phyloP scores from a whole-genome alignment of 2,329 filamentous ascomycete genomes.

The Neoscytalidium dimidiatum region DNA sequence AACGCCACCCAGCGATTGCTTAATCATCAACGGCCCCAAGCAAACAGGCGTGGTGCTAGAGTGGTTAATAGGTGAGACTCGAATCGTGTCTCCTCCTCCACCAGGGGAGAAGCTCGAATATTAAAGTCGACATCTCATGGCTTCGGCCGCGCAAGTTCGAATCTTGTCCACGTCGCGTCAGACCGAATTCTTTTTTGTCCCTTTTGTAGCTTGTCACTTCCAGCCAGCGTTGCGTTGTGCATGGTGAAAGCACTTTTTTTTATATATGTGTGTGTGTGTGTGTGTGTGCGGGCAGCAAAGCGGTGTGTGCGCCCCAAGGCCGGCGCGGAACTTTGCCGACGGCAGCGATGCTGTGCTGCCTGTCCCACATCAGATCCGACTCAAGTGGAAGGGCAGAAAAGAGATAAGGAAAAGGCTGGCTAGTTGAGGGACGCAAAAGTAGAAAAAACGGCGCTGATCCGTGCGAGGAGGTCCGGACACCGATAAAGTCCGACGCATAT shows the following conservation, averaged over 20 bases:
- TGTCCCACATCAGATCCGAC: too few relatives aligned
- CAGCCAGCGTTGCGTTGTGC: background rate
- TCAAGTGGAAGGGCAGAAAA: too few relatives aligned
- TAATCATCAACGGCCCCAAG: background rate
- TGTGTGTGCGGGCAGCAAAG: background rate
- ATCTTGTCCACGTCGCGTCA: constrained; percentile 22
- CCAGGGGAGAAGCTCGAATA: too few relatives aligned
- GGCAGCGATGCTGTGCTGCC: too few relatives aligned
- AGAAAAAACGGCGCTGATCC: too few relatives aligned
- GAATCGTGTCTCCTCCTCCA: constrained; percentile 6
- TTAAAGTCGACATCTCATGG: constrained; percentile 21
- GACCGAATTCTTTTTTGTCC: background rate
- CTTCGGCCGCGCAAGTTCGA: constrained; percentile 25
- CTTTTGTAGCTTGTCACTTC: background rate
- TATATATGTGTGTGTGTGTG: too few relatives aligned
- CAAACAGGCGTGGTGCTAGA: constrained; percentile 21
- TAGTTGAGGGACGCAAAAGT: too few relatives aligned
- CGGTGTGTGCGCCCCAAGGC: background rate
- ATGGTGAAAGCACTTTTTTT: background rate
- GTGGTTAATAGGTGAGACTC: constrained; percentile 26
- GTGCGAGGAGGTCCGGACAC: too few relatives aligned
- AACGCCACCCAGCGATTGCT: background rate
- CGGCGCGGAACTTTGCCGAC: too few relatives aligned
- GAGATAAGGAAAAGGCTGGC: too few relatives aligned
- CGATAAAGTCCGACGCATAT: too few relatives aligned